phyloP scores from a whole-genome alignment of 1,139 yeast genomes.

The Pichia sp. region DNA sequence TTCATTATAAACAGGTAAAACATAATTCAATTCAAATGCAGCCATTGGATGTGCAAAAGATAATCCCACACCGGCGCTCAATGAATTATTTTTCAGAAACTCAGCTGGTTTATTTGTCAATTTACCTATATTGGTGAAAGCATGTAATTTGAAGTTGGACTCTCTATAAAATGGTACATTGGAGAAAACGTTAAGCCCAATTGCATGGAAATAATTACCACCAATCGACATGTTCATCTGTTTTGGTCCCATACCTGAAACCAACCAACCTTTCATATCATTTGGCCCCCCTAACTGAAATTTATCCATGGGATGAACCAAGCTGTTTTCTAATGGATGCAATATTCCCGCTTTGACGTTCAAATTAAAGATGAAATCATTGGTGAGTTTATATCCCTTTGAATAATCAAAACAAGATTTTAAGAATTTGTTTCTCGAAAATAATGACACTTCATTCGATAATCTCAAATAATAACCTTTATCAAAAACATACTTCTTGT shows the following conservation, averaged over 20 bases:
- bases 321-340: constrained; percentile 20
- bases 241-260: constrained; percentile 85
- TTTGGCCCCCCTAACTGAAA: constrained; percentile 68
- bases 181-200: constrained; percentile 63
- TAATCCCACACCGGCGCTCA: constrained; percentile 68
- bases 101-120: constrained; percentile 29
- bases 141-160: constrained; percentile 61
- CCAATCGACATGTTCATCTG: constrained; percentile 58
- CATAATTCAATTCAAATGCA: constrained; percentile 82
- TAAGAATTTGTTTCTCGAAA: constrained; percentile 27
- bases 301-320: constrained; percentile 56
- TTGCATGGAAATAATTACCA: constrained; percentile 67
- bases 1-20: constrained; percentile 64
- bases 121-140: constrained; percentile 68
- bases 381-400: constrained; percentile 27
- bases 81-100: constrained; percentile 12
- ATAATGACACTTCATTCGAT: constrained; percentile 41
- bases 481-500: constrained; percentile 47
- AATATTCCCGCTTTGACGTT: constrained; percentile 42
- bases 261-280: constrained; percentile 66
- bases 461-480: constrained; percentile 47
- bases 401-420: constrained; percentile 44
- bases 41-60: constrained; percentile 84
- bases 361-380: constrained; percentile 24
- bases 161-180: constrained; percentile 54